These are phyloP conservation scores for Helicocarpus griseus DNA, from an alignment of 2,329 filamentous ascomycete species.

Conservation along the genomic window DNA sequence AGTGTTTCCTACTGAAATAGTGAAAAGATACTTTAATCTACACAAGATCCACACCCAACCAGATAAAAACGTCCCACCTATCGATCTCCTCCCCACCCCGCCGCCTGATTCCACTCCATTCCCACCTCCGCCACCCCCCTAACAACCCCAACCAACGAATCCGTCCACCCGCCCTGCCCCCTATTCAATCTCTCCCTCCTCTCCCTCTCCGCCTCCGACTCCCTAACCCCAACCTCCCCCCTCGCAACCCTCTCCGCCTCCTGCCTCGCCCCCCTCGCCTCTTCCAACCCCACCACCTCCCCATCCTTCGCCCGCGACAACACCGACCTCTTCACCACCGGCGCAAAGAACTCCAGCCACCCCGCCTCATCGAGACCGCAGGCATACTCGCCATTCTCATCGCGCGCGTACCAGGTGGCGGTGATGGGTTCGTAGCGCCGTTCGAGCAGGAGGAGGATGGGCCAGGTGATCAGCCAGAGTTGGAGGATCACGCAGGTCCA, in stretches of 20 bases:
- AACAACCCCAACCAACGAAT: constrained; percentile 58
- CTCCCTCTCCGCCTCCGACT: constrained; percentile 13
- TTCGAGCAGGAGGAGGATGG: constrained; percentile 28
- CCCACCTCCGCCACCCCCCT: constrained; percentile 56
- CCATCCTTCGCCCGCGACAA: constrained; percentile 18
- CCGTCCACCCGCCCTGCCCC: constrained; percentile 35
- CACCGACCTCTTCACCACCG: constrained; percentile 28
- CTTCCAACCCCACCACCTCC: constrained; percentile 14
- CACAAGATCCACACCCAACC: constrained; percentile 14
- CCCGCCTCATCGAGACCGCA: constrained; percentile 18
- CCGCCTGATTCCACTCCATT: constrained; percentile 27
- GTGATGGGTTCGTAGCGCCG: constrained; percentile 26
- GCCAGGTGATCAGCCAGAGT: constrained; percentile 33
- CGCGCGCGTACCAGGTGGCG: constrained; percentile 23
- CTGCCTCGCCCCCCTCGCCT: constrained; percentile 6
- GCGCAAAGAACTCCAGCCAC: constrained; percentile 24
- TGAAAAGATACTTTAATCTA: no score
- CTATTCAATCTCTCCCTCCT: constrained; percentile 16
- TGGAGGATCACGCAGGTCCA: constrained; percentile 28
- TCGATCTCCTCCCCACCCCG: constrained; percentile 16
- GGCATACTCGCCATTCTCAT: constrained; percentile 7
- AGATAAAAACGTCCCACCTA: background rate
- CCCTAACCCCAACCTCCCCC: background rate
- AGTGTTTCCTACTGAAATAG: no score
- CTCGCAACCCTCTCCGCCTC: background rate